Percentiles rank a stretch among this genome's conserved stretches.
Conservation (phyloP, 1,284 basidiomycete genomes). For the Ustilago nuda region DNA sequence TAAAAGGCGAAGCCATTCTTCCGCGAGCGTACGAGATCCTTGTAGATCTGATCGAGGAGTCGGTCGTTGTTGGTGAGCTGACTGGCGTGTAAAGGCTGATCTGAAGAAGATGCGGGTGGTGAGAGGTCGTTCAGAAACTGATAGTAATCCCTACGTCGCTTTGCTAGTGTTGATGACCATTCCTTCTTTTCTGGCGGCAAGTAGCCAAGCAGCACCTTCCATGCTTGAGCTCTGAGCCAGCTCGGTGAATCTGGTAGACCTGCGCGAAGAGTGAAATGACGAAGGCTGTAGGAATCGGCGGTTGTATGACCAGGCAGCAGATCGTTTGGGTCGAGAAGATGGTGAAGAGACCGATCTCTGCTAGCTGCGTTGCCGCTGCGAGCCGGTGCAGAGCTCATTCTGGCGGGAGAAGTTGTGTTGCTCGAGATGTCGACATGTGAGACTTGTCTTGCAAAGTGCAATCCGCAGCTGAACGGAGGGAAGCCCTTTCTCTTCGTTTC, state of each 20-base stretch:
- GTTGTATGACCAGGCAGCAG: slow-evolving; percentile 59
- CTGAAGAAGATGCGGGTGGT: slow-evolving; percentile 7
- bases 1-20: slow-evolving; percentile 65
- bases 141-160: slow-evolving; percentile 61
- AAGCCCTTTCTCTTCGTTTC: not conserved
- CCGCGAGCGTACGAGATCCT: slow-evolving; percentile 57
- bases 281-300: slow-evolving; percentile 59
- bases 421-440: not conserved
- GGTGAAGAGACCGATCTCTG: slow-evolving; percentile 42
- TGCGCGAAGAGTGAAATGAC: slow-evolving; percentile 57
- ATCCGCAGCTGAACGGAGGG: not conserved
- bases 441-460: not conserved
- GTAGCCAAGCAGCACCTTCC: slow-evolving; percentile 65
- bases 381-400: slow-evolving; percentile 38
- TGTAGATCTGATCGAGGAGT: slow-evolving; percentile 64
- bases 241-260: slow-evolving; percentile 47
- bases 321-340: slow-evolving; percentile 58
- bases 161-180: slow-evolving; percentile 53
- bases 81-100: not conserved
- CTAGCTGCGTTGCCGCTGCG: slow-evolving; percentile 19
- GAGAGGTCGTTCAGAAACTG: slow-evolving; percentile 61
- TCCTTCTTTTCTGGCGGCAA: slow-evolving; percentile 61
- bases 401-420: slow-evolving; percentile 5
- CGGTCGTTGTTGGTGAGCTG: slow-evolving; percentile 47
- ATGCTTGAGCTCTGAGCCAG: slow-evolving; percentile 66